Base-by-base conservation (phyloP, 495 filamentous ascomycete genomes). In the Talaromyces adpressus region DNA sequence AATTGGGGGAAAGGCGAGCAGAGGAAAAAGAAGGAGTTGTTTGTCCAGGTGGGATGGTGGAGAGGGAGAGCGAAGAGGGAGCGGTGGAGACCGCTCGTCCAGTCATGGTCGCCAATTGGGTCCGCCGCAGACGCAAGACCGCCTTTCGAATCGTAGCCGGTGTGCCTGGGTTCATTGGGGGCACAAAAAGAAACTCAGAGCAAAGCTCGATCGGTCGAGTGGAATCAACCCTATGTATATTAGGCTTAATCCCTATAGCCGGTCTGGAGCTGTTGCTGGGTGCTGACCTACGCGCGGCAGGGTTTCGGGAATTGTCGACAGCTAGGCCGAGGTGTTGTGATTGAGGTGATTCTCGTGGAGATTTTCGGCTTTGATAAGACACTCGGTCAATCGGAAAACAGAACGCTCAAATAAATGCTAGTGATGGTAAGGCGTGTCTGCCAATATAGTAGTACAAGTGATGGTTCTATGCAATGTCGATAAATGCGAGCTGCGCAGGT, bases 51-150 rank as follows among this genome's bases (percentile, higher is more conserved):
- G 64, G 64, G 67, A 61, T 67, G 61, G 56, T 49, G 62, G 65
- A 64, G 52, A n/a, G n/a, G n/a, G n/a, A n/a, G n/a, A n/a, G n/a
- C n/a, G 41, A 67, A 68, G 64, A 68, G 68, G 63, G 75, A 72
- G 56, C 71, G 72, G 72, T 76, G 71, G 66, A 72, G 70, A 65
- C 67, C 6, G 18, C 49, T 41, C 36, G 36, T 41, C 36, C 45
- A 49, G 20, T 29, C 51, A 54, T 54, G 20, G 51, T 23, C 22
- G 51, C 51, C 51, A 54, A 54, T 54, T 54, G 51, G 51, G 51
- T 29, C 25, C 23, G 45, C 45, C 45, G 45, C 8, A 49, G 30
- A 34, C 56, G 56, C 56, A 58, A 58, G 20, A 39, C 32, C 56
- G 56, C 56, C 56, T 9, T 20, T 20, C 22, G 22, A 56, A 56